These are phyloP conservation scores for Fusarium abutilonis DNA, from an alignment of 2,329 filamentous ascomycete genomes.

Conservation along the genomic window DNA sequence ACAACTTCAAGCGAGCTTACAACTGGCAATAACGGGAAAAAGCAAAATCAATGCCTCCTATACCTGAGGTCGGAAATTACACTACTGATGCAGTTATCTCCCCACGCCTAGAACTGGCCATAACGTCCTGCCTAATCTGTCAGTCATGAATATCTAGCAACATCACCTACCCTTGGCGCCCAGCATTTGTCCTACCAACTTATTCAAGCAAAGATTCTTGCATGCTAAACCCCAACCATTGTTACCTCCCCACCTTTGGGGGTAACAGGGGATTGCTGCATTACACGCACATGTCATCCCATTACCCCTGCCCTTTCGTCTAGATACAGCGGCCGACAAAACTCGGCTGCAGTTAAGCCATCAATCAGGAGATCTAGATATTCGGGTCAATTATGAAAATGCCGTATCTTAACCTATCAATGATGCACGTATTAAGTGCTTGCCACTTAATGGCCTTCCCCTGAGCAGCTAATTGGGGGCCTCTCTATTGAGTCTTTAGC, in stretches of 20 bases:
- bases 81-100: too few species aligned
- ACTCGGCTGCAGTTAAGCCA: not conserved
- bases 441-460: not conserved
- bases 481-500: too few species aligned
- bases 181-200: not conserved
- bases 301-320: not conserved
- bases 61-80: too few species aligned
- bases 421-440: not conserved
- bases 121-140: not conserved
- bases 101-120: not conserved
- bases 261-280: not conserved
- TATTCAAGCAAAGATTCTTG: not conserved
- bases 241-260: too few species aligned
- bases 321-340: not conserved
- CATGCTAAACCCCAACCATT: too few species aligned
- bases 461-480: too few species aligned
- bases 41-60: too few species aligned
- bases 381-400: too few species aligned
- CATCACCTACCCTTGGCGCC: not conserved
- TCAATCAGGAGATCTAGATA: not conserved
- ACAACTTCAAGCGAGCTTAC: too few species aligned
- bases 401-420: not conserved
- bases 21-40: too few species aligned
- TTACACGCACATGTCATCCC: not conserved
- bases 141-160: too few species aligned